Base-by-base conservation (phyloP, 106 monocot genomes). In the Xerophyta viscosa region DNA sequence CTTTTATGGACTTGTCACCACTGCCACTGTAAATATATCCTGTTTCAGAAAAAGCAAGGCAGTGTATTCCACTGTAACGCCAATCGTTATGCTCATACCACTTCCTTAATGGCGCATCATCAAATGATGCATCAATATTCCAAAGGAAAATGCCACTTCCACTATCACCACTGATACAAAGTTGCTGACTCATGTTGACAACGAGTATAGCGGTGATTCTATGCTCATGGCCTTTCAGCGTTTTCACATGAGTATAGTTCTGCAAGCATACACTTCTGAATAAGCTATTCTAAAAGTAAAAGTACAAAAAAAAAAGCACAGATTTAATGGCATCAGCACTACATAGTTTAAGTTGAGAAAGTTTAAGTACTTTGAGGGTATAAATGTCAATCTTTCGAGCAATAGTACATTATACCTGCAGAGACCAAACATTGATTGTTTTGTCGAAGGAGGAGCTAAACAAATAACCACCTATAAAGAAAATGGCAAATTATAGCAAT, bases 61-160 rank as follows among this genome's bases (percentile, higher is more conserved):
- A 73, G 29, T 98, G 82, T 47, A 98, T 57, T 11, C 86, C 89
- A 60, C 77, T 79, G 56, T 77, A 99, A 6, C 79, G 86, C 98
- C 98, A 99, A 70, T 90, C 86, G 37, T 77, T 76, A 54, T 90
- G 82, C 50, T 90, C 86, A 64, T 79, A 73, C 98, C 98, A 99
- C 56, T 74, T 81, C 57, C 70, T 82, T 36, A 79, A 47, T 36
- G 62, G 72, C 20, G 54, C 71, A 50, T 74, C 63, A 26, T 60
- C 74, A 2, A 46, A 3, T 21, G 78, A 53, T 21, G 55, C n/a
- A 44, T 54, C 48, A 61, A 90, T 65, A 24, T 29, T 53, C 98
- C 98, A 99, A 27, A 79, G 53, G 54, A 62, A 86, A 65, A 99
- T 79, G 25, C 79, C 76, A 54, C 86, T 79, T 50, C 79, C 73